Evolutionary conservation across 768 basidiomycete genomes (phyloP), one percentile per base, ranked within the genome.

Genomic region (Candolleomyces aberdarensis): DNA sequence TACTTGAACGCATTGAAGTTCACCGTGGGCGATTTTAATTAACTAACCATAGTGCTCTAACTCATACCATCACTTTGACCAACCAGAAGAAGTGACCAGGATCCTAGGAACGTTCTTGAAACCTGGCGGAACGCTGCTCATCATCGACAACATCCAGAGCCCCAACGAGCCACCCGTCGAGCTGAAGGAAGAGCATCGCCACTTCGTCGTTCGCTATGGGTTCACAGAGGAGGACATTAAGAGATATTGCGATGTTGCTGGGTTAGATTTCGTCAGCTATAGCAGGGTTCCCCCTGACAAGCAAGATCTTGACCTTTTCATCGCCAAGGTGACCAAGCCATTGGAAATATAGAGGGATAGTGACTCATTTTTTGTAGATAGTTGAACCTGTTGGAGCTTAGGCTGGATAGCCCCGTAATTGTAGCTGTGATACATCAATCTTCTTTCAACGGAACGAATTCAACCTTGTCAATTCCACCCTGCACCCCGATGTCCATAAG

Each of bases 11-110:
- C 26, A 26, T 26, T 26, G 26, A 26, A 26, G 3, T 26, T 26
- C 2, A 3, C 26, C 26, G 1, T 26, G 3, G 26, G 2, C 26
- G 3, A 26, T 2, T 26, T 57, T 50, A 13, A 15, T 32, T 2
- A 39, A 19, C 26, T 32, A 10, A 17, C 20, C 31, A 9, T 19
- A 89, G 87, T 89, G 88, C 64, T 68, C 78, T n/a, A 76, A 78
- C 49, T 77, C 89, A 3, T 91, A 88, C 64, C 89, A 91, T 61
- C 89, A 91, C 66, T 78, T 91, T 62, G 52, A 72, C 2, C 78
- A 78, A 26, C 77, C 85, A 62, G 74, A 77, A 5, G 74, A 75
- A 4, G 80, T 80, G 39, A 91, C 89, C 7, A 72, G 73, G 17
- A 72, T 72, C 2, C 78, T 92, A 19, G 76, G 73, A 1, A 73